phyloP scores from a whole-genome alignment of 2,329 filamentous ascomycete genomes.

The Aureobasidium sp. region DNA sequence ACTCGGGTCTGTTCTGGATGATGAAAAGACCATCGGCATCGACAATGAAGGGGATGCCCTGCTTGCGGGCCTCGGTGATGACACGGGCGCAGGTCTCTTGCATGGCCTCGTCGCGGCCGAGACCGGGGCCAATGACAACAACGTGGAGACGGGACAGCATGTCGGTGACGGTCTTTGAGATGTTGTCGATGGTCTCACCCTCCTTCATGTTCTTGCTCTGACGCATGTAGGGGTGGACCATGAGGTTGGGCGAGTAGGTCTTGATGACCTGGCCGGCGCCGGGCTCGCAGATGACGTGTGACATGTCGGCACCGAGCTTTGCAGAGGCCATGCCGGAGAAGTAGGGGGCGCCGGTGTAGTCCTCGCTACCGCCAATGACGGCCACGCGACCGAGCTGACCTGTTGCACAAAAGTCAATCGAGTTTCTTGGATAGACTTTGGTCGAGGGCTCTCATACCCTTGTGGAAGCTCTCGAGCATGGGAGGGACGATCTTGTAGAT shows the following conservation, averaged over 20 bases:
- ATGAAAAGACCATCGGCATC: constrained; percentile 84
- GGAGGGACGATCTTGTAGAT: constrained; percentile 88
- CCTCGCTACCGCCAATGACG: constrained; percentile 89
- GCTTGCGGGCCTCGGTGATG: constrained; percentile 66
- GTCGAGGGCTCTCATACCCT: constrained; percentile 50
- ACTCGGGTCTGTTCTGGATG: constrained; percentile 63
- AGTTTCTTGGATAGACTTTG: neutral
- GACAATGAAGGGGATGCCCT: constrained; percentile 70
- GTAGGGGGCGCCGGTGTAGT: constrained; percentile 95
- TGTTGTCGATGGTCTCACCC: constrained; percentile 50
- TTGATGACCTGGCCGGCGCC: constrained; percentile 82
- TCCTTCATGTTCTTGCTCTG: constrained; percentile 54
- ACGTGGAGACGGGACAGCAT: constrained; percentile 86
- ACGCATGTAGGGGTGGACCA: constrained; percentile 95
- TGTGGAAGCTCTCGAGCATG: constrained; percentile 92
- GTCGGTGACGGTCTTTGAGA: constrained; percentile 62
- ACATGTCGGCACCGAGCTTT: constrained; percentile 83
- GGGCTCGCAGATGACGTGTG: constrained; percentile 91
- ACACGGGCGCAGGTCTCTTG: constrained; percentile 75
- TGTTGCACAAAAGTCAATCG: constrained; percentile 30
- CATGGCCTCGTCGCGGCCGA: constrained; percentile 85
- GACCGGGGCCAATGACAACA: constrained; percentile 83
- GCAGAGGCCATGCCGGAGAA: constrained; percentile 97
- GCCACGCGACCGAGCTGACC: constrained; percentile 86
- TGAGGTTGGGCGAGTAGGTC: constrained; percentile 93